A percentile compares a stretch with the other conserved stretches of the same genome.
These are phyloP conservation scores for Pleurotus platypus DNA, from an alignment of 768 basidiomycete species.

Conservation along the genomic window DNA sequence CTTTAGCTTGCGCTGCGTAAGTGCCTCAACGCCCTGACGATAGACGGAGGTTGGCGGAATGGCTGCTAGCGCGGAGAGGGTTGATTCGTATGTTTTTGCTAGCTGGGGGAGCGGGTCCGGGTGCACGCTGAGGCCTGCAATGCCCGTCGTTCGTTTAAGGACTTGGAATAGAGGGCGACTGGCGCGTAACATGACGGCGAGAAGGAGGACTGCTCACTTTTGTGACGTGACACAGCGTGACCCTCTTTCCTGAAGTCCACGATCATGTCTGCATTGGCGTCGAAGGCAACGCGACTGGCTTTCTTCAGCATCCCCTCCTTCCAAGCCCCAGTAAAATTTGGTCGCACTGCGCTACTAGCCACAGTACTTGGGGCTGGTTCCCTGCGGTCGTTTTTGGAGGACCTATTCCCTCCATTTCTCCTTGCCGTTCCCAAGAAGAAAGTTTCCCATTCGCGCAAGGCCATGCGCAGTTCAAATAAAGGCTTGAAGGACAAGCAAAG, in stretches of 20 bases:
- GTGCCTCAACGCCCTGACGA: slow-evolving; percentile 82
- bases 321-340: slow-evolving; percentile 15
- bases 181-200: slow-evolving; percentile 65
- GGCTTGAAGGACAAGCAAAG: slow-evolving; percentile 93
- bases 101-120: slow-evolving; percentile 82
- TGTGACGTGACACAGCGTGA: neutral
- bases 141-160: slow-evolving; percentile 78
- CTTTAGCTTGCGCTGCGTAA: slow-evolving; percentile 76
- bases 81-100: slow-evolving; percentile 69
- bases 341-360: slow-evolving; percentile 18
- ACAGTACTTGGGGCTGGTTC: slow-evolving; percentile 18
- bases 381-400: slow-evolving; percentile 39
- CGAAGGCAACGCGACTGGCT: slow-evolving; percentile 19
- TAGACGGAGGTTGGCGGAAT: slow-evolving; percentile 87
- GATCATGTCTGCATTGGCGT: slow-evolving; percentile 3
- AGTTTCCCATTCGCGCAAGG: slow-evolving; percentile 87
- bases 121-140: slow-evolving; percentile 82
- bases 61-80: slow-evolving; percentile 61
- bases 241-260: neutral
- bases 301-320: slow-evolving; percentile 11
- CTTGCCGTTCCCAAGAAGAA: slow-evolving; percentile 95
- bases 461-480: slow-evolving; percentile 94
- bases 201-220: slow-evolving; percentile 33
- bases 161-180: slow-evolving; percentile 69
- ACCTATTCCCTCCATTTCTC: slow-evolving; percentile 84